Conservation (phyloP, 2,329 filamentous ascomycete genomes). For the Exophiala sp. region DNA sequence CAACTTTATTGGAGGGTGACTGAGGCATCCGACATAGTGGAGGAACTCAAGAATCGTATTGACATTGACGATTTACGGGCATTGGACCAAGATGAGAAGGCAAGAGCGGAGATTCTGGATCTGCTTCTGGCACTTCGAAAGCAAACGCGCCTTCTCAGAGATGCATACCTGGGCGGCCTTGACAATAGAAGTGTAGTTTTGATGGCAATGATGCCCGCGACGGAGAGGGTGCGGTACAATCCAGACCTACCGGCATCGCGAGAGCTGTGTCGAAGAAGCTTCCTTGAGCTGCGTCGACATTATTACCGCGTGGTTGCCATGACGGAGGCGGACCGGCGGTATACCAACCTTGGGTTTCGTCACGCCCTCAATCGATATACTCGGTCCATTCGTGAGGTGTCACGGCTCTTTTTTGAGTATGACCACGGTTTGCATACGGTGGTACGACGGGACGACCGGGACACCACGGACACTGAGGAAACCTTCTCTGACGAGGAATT, state of each 20-base stretch:
- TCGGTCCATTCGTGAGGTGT: slow-evolving; percentile 10
- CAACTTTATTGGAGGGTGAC: background rate
- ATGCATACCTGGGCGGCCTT: background rate
- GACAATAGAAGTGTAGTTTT: background rate
- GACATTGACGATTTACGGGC: background rate
- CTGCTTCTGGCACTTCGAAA: background rate
- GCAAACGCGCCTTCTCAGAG: background rate
- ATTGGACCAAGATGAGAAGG: background rate
- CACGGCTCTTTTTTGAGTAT: slow-evolving; percentile 9
- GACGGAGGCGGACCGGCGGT: background rate
- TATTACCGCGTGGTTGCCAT: slow-evolving; percentile 3
- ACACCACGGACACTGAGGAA: background rate
- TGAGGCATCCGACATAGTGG: background rate
- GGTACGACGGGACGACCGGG: background rate
- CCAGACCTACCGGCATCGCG: background rate
- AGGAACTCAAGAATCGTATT: background rate
- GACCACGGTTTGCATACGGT: background rate
- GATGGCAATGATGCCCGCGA: background rate
- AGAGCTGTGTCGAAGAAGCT: slow-evolving; percentile 3
- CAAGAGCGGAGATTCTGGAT: background rate
- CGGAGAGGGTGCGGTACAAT: background rate
- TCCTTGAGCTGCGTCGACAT: slow-evolving; percentile 1
- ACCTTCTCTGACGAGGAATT: slow-evolving; percentile 6
- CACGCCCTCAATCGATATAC: slow-evolving; percentile 8
- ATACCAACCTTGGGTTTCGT: slow-evolving; percentile 9